Conservation (phyloP, 2,329 filamentous ascomycete genomes). For the Fusarium sambucinum region DNA sequence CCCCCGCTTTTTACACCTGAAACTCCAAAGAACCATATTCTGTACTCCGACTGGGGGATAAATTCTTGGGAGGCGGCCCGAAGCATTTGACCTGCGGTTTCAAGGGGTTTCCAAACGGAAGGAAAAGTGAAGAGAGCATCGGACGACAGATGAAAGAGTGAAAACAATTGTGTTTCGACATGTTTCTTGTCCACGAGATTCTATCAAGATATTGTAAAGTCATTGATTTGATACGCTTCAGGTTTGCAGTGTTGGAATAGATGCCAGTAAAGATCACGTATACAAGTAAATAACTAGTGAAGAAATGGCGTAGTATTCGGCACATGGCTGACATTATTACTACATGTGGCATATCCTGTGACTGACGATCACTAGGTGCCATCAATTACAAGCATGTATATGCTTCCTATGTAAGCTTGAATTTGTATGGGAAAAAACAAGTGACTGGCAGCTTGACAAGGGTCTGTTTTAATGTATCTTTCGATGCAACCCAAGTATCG, state of each 20-base stretch:
- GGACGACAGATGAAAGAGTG: slow-evolving; percentile 2
- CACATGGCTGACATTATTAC: not conserved
- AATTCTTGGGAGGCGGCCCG: slow-evolving; percentile 10
- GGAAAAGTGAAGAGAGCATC: not conserved
- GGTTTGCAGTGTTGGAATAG: not conserved
- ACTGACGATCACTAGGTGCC: not conserved
- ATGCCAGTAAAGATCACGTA: not conserved
- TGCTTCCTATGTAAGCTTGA: slow-evolving; percentile 21
- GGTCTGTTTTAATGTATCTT: slow-evolving; percentile 18
- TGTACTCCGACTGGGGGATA: slow-evolving; percentile 37
- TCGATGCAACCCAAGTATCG: slow-evolving; percentile 5
- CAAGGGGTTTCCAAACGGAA: slow-evolving; percentile 16
- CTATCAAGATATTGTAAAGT: slow-evolving; percentile 6
- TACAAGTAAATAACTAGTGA: not conserved
- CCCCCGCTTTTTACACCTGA: slow-evolving; percentile 32
- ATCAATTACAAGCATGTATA: slow-evolving; percentile 18
- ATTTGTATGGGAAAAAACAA: not conserved
- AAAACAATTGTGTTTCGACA: slow-evolving; percentile 28
- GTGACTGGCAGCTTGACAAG: not conserved
- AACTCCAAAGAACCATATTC: slow-evolving; percentile 17
- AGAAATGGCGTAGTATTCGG: not conserved
- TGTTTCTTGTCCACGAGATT: slow-evolving; percentile 16
- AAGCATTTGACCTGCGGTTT: slow-evolving; percentile 16
- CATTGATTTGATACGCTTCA: not conserved
- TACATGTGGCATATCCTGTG: not conserved